Percentiles rank a stretch among this genome's conserved stretches.
phyloP scores from a whole-genome alignment of 176 grass and related monocot species.

The Avena atlantica region DNA sequence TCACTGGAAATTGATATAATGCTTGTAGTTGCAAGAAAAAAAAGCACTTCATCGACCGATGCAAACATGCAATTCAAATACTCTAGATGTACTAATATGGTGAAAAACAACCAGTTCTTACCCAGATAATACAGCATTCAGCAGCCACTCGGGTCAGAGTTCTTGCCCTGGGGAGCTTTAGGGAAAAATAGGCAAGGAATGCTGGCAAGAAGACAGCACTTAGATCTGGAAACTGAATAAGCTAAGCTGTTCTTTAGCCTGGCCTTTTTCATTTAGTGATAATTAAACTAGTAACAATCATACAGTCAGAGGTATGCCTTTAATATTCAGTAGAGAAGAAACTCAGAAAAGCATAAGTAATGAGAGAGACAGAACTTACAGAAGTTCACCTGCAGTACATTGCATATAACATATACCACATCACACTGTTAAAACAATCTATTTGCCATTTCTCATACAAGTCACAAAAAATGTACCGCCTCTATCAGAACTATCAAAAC shows the following conservation, averaged over 20 bases:
- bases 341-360: background rate
- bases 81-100: background rate
- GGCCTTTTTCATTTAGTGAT: background rate
- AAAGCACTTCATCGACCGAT: background rate
- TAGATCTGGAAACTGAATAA: background rate
- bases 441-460: background rate
- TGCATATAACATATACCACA: background rate
- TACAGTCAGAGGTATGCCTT: background rate
- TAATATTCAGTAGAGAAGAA: background rate
- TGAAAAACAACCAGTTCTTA: background rate
- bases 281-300: background rate
- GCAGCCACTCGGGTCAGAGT: too few species aligned
- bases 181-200: background rate
- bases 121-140: background rate
- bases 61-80: background rate
- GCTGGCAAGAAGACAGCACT: background rate
- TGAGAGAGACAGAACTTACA: slow-evolving; percentile 8
- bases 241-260: background rate
- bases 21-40: background rate
- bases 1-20: background rate
- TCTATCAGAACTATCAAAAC: slow-evolving; percentile 15
- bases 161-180: too few species aligned
- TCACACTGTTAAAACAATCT: slow-evolving; percentile 9
- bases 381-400: background rate
- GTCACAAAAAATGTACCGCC: background rate